Evolutionary conservation across 257 asterid genomes (phyloP).

Genomic region (Solanum raphanifolium): DNA sequence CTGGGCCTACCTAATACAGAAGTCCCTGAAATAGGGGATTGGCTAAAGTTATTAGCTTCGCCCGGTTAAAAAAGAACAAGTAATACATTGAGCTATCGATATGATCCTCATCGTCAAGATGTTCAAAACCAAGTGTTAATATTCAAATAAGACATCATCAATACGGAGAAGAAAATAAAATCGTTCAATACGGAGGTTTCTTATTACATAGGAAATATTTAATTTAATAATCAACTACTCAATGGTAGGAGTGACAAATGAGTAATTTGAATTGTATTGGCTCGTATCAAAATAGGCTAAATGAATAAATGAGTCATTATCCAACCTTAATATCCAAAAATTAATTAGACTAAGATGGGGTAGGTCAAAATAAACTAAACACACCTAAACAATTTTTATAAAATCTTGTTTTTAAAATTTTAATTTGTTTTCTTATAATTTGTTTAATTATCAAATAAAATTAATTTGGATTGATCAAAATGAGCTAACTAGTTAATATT

Average conservation of each 20-base stretch:
- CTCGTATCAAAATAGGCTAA: background rate
- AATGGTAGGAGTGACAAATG: background rate
- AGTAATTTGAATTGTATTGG: background rate
- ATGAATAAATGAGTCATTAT: background rate
- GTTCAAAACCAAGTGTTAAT: background rate
- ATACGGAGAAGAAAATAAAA: background rate
- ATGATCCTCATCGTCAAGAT: background rate
- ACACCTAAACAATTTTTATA: background rate
- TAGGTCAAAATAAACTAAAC: background rate
- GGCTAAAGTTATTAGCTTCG: background rate
- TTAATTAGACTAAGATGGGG: background rate
- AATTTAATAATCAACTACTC: background rate
- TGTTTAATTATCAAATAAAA: background rate
- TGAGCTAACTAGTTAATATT: background rate
- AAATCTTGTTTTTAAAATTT: background rate
- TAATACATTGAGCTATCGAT: background rate
- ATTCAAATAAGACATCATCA: background rate
- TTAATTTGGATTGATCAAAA: background rate
- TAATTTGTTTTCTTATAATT: background rate
- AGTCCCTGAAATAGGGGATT: no score
- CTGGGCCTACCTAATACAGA: no score
- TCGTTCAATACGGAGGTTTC: background rate
- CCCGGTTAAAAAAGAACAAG: background rate
- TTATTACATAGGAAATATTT: background rate
- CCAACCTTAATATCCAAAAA: background rate